These are phyloP conservation scores for Neopestalotiopsis clavispora DNA, from an alignment of 2,329 filamentous ascomycete species.

Conservation along the genomic window DNA sequence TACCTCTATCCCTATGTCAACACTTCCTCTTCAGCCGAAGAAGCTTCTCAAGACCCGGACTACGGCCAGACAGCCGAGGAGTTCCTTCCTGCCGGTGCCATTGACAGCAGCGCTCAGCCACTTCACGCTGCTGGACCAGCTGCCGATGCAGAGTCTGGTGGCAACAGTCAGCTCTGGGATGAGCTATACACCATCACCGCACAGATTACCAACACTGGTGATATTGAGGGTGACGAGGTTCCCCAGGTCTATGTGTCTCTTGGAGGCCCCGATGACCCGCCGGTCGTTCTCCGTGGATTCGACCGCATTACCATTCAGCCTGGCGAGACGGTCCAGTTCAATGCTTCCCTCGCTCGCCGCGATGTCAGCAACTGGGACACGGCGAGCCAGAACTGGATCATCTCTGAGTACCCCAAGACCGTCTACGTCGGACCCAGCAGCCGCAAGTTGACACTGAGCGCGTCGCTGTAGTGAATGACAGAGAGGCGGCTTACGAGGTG, in stretches of 20 bases:
- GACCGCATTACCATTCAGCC: slow-evolving; percentile 75
- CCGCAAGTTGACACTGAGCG: slow-evolving; percentile 54
- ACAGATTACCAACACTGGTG: slow-evolving; percentile 74
- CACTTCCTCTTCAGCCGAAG: slow-evolving; percentile 57
- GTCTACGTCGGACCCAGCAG: slow-evolving; percentile 62
- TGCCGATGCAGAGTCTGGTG: slow-evolving; percentile 59
- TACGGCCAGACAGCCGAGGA: slow-evolving; percentile 63
- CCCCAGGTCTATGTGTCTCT: slow-evolving; percentile 81
- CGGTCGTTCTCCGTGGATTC: slow-evolving; percentile 75
- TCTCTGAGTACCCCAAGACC: slow-evolving; percentile 56
- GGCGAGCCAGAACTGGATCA: slow-evolving; percentile 80
- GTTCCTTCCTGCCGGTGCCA: slow-evolving; percentile 65
- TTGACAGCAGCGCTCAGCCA: slow-evolving; percentile 61
- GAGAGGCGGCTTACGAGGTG: background rate
- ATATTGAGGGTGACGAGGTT: slow-evolving; percentile 69
- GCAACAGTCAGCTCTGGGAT: slow-evolving; percentile 71
- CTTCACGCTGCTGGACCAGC: slow-evolving; percentile 47
- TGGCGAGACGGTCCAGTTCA: slow-evolving; percentile 71
- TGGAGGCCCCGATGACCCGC: slow-evolving; percentile 75
- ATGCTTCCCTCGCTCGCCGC: slow-evolving; percentile 72
- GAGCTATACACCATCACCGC: slow-evolving; percentile 70
- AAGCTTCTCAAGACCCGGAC: slow-evolving; percentile 60
- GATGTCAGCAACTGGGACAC: slow-evolving; percentile 90
- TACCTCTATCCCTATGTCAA: slow-evolving; percentile 78
- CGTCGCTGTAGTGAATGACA: slow-evolving; percentile 29